Conservation (phyloP, 257 asterid species). For the Solanum gandarillasii region DNA sequence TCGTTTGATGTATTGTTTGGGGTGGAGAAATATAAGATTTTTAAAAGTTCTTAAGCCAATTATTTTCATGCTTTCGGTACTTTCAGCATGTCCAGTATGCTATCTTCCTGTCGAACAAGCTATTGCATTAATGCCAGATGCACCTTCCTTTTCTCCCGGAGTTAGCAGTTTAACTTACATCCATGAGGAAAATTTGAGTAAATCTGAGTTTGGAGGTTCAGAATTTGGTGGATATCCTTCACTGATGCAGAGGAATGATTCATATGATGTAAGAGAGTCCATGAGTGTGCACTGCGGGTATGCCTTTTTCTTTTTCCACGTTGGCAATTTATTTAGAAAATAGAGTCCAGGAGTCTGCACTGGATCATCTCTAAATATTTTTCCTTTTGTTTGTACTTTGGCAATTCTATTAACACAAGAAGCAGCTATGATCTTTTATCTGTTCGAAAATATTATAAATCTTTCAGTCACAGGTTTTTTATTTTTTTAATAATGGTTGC, state of each 20-base stretch:
- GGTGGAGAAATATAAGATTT: not conserved
- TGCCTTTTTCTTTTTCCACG: slow-evolving; percentile 6
- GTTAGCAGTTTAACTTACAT: slow-evolving; percentile 50
- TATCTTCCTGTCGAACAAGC: slow-evolving; percentile 86
- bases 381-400: not conserved
- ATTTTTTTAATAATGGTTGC: not conserved
- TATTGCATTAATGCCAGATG: slow-evolving; percentile 54
- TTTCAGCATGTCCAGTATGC: slow-evolving; percentile 91
- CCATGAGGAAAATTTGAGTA: slow-evolving; percentile 54
- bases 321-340: not conserved
- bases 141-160: slow-evolving; percentile 71
- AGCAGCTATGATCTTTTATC: not conserved
- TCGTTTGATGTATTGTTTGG: not conserved
- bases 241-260: slow-evolving; percentile 54
- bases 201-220: slow-evolving; percentile 91
- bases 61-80: slow-evolving; percentile 1
- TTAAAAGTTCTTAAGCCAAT: not conserved
- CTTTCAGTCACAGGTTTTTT: not conserved
- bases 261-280: slow-evolving; percentile 68
- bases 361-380: not conserved
- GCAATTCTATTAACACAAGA: not conserved
- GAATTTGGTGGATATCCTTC: slow-evolving; percentile 90
- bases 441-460: not conserved
- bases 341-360: not conserved
- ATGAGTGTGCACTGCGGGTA: slow-evolving; percentile 95